phyloP scores from a whole-genome alignment of 805 yeast species.

The Hanseniaspora guilliermondii region DNA sequence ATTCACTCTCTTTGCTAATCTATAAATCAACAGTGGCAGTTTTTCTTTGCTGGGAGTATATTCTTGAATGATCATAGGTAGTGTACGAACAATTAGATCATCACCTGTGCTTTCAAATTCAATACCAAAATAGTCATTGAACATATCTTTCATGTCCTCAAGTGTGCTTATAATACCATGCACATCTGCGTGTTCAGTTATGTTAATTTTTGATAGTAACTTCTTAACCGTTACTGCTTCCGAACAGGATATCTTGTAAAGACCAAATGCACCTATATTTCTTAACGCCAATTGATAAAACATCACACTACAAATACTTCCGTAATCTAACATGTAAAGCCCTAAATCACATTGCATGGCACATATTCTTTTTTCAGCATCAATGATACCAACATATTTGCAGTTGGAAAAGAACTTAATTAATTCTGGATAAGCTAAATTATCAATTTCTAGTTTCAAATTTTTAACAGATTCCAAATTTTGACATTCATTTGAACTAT shows the following conservation, averaged over 20 bases:
- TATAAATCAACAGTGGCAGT: conserved; percentile 52
- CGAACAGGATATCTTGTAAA: conserved; percentile 28
- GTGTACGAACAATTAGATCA: conserved; percentile 31
- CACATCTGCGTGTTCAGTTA: conserved; percentile 19
- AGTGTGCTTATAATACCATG: conserved; percentile 24
- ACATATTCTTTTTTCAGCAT: conserved; percentile 51
- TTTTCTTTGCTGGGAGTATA: conserved; percentile 53
- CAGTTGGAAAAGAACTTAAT: conserved; percentile 58
- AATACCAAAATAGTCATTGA: conserved; percentile 63
- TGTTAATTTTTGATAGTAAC: conserved; percentile 18
- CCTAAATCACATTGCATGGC: conserved; percentile 79
- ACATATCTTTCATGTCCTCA: conserved; percentile 58
- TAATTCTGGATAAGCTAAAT: conserved; percentile 36
- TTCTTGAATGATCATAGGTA: conserved; percentile 61
- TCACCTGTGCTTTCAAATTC: conserved; percentile 27
- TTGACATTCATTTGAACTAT: not conserved
- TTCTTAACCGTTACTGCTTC: conserved; percentile 17
- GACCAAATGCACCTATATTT: conserved; percentile 74
- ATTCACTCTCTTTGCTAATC: conserved; percentile 46
- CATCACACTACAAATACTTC: conserved; percentile 49
- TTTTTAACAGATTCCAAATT: conserved; percentile 39
- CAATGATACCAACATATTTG: conserved; percentile 74
- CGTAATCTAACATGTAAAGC: conserved; percentile 70
- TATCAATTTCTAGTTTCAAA: conserved; percentile 41
- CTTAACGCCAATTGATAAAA: conserved; percentile 71